These are phyloP conservation scores for Talaromyces wortmannii DNA, from an alignment of 495 filamentous ascomycete species.

Conservation along the genomic window DNA sequence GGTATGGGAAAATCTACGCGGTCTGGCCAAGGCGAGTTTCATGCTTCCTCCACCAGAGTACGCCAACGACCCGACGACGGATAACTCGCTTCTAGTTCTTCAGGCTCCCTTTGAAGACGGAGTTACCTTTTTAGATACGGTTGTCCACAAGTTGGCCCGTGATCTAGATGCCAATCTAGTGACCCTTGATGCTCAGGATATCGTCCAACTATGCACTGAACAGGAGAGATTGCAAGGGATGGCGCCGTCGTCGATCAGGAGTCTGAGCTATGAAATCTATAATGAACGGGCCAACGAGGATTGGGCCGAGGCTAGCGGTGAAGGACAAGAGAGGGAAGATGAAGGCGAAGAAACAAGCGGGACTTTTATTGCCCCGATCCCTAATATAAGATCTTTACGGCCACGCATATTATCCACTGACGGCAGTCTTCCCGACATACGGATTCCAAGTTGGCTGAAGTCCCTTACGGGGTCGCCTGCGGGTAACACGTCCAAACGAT, in stretches of 20 bases:
- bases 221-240: slow-evolving; percentile 49
- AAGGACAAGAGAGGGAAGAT: slow-evolving; percentile 24
- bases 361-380: neutral
- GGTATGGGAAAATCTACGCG: slow-evolving; percentile 32
- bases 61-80: slow-evolving; percentile 41
- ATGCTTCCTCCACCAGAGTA: slow-evolving; percentile 32
- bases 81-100: slow-evolving; percentile 59
- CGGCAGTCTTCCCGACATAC: slow-evolving; percentile 17
- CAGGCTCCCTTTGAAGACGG: slow-evolving; percentile 56
- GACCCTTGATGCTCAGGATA: slow-evolving; percentile 67
- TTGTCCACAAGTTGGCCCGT: slow-evolving; percentile 53
- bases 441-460: slow-evolving; percentile 26
- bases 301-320: slow-evolving; percentile 28
- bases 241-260: slow-evolving; percentile 34
- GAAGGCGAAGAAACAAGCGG: slow-evolving; percentile 21
- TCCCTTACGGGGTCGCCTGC: slow-evolving; percentile 26
- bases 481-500: slow-evolving; percentile 6
- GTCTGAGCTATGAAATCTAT: slow-evolving; percentile 64
- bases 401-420: slow-evolving; percentile 4
- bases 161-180: slow-evolving; percentile 68
- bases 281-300: slow-evolving; percentile 5
- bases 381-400: neutral
- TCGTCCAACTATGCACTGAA: slow-evolving; percentile 70
- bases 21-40: slow-evolving; percentile 33
- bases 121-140: slow-evolving; percentile 46